A percentile compares a stretch with the other conserved stretches of the same genome.
Evolutionary conservation across 2,329 filamentous ascomycete genomes (phyloP).

Genomic region (Calonectria leucothoes): DNA sequence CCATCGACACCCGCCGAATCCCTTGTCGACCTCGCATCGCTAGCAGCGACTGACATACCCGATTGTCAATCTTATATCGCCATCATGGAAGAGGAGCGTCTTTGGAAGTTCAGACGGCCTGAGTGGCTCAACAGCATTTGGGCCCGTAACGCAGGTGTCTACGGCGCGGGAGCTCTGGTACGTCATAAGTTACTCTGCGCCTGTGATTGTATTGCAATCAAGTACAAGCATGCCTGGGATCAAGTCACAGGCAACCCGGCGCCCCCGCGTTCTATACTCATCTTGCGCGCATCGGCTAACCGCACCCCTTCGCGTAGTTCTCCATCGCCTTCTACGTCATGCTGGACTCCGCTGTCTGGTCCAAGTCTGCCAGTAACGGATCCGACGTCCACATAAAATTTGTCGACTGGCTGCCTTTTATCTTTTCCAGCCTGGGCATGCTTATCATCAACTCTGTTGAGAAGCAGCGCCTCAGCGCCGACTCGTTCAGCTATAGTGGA

Average conservation of each 20-base stretch:
- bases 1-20: slow-evolving; percentile 16
- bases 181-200: slow-evolving; percentile 43
- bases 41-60: neutral
- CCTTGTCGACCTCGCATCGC: neutral
- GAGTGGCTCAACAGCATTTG: slow-evolving; percentile 75
- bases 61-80: neutral
- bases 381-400: slow-evolving; percentile 72
- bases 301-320: slow-evolving; percentile 56
- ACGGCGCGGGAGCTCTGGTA: slow-evolving; percentile 72
- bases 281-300: slow-evolving; percentile 27
- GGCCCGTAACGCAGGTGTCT: slow-evolving; percentile 73
- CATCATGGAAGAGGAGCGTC: slow-evolving; percentile 71
- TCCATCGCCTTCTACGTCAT: slow-evolving; percentile 76
- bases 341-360: slow-evolving; percentile 76
- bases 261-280: neutral
- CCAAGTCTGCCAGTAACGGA: slow-evolving; percentile 69
- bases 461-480: slow-evolving; percentile 72
- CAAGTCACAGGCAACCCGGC: neutral
- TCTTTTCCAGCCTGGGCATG: slow-evolving; percentile 76
- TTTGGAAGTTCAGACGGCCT: slow-evolving; percentile 75
- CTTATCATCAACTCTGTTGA: slow-evolving; percentile 78
- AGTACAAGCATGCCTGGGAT: neutral
- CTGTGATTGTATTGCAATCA: neutral
- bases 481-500: slow-evolving; percentile 72
- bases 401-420: slow-evolving; percentile 76